phyloP scores from a whole-genome alignment of 2,329 filamentous ascomycete species.

The Trichoderma polysporum region DNA sequence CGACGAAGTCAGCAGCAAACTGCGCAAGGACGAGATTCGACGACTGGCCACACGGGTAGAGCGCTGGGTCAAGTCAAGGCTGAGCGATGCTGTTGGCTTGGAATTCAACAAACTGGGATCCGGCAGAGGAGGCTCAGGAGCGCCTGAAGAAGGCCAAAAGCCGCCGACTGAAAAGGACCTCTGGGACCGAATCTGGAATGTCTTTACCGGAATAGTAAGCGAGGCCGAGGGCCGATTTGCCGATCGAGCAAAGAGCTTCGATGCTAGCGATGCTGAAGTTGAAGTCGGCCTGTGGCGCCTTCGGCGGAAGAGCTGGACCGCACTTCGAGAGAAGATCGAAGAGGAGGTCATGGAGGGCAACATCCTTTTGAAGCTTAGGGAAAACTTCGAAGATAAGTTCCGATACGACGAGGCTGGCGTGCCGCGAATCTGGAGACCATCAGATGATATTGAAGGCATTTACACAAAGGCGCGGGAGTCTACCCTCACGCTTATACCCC shows the following conservation, averaged over 20 bases:
- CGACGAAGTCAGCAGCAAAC: conserved; percentile 77
- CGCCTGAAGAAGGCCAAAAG: conserved; percentile 74
- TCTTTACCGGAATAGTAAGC: conserved; percentile 78
- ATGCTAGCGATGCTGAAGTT: conserved; percentile 87
- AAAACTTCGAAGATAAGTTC: conserved; percentile 99
- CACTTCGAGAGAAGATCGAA: conserved; percentile 84
- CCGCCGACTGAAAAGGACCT: conserved; percentile 76
- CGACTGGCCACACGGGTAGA: conserved; percentile 87
- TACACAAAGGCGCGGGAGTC: conserved; percentile 93
- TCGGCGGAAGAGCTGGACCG: conserved; percentile 91
- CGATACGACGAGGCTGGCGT: conserved; percentile 94
- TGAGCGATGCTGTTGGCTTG: conserved; percentile 83
- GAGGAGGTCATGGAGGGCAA: conserved; percentile 99
- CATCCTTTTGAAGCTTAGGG: conserved; percentile 87
- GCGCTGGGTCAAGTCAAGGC: conserved; percentile 85
- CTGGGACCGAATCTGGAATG: conserved; percentile 92
- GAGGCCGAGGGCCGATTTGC: conserved; percentile 85
- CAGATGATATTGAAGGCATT: conserved; percentile 93
- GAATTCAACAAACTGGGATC: conserved; percentile 97
- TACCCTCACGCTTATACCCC: conserved; percentile 84
- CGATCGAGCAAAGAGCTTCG: conserved; percentile 87
- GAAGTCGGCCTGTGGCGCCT: conserved; percentile 90
- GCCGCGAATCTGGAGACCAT: conserved; percentile 93
- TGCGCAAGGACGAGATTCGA: conserved; percentile 95
- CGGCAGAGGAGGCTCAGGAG: conserved; percentile 77